Evolutionary conservation across 257 asterid genomes (phyloP).

Genomic region (Primulina tabacum): DNA sequence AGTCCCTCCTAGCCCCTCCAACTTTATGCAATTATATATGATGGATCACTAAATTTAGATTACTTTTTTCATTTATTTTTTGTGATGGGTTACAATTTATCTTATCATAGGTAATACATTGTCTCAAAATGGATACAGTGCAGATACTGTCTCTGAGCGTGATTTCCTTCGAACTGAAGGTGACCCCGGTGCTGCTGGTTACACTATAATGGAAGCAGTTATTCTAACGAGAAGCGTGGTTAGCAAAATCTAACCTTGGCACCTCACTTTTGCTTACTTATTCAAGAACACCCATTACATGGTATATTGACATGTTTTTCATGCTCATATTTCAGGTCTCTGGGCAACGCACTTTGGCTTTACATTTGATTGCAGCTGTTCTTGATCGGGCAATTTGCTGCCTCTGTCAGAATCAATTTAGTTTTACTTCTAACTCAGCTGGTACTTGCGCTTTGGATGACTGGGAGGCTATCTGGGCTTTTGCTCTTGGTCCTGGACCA

Average conservation of each 20-base stretch:
- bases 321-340: slow-evolving; percentile 59
- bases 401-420: slow-evolving; percentile 43
- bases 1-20: too few species aligned
- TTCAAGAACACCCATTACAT: slow-evolving; percentile 25
- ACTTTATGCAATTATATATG: neutral
- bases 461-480: slow-evolving; percentile 99
- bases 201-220: slow-evolving; percentile 85
- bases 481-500: slow-evolving; percentile 94
- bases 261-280: slow-evolving; percentile 1
- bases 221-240: slow-evolving; percentile 89
- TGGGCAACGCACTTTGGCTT: slow-evolving; percentile 85
- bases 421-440: slow-evolving; percentile 32
- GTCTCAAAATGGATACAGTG: slow-evolving; percentile 41
- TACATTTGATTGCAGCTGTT: slow-evolving; percentile 66
- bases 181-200: slow-evolving; percentile 94
- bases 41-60: neutral
- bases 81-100: slow-evolving; percentile 25
- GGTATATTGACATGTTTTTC: slow-evolving; percentile 27
- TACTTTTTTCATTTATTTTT: neutral
- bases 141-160: slow-evolving; percentile 60
- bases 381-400: slow-evolving; percentile 55
- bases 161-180: slow-evolving; percentile 95
- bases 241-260: slow-evolving; percentile 34
- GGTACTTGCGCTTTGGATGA: slow-evolving; percentile 42
- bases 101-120: slow-evolving; percentile 42